Conservation (phyloP, 2,329 filamentous ascomycete genomes). For the Exophiala mesophila region DNA sequence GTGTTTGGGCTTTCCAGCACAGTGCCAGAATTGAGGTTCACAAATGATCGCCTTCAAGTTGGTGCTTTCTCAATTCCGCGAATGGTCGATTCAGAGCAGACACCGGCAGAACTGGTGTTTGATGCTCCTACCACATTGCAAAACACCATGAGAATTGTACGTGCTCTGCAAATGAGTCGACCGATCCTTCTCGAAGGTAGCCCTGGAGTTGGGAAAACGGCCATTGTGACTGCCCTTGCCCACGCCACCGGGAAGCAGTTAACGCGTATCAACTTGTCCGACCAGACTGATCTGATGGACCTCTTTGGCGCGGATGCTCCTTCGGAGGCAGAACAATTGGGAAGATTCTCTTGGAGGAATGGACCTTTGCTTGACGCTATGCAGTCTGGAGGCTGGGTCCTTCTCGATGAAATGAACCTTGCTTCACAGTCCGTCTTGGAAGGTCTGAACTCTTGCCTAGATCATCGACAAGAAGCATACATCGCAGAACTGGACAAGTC, state of each 20-base stretch:
- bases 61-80: conserved; percentile 66
- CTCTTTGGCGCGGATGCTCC: conserved; percentile 95
- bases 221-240: conserved; percentile 79
- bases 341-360: conserved; percentile 91
- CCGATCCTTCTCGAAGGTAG: conserved; percentile 93
- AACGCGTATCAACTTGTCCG: conserved; percentile 92
- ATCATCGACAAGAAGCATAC: conserved; percentile 93
- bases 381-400: conserved; percentile 94
- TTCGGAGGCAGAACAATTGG: conserved; percentile 83
- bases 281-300: conserved; percentile 97
- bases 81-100: conserved; percentile 35
- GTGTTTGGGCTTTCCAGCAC: conserved; percentile 61
- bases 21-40: conserved; percentile 54
- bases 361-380: conserved; percentile 93
- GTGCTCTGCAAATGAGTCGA: conserved; percentile 82
- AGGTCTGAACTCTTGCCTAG: conserved; percentile 90
- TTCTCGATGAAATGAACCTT: conserved; percentile 97
- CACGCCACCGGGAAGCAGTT: conserved; percentile 73
- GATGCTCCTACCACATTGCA: conserved; percentile 82
- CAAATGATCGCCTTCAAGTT: conserved; percentile 53
- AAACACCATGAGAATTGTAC: conserved; percentile 85
- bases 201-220: conserved; percentile 97
- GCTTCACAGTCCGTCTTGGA: conserved; percentile 95
- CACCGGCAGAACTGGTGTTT: conserved; percentile 66
- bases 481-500: conserved; percentile 92